Base-by-base conservation (phyloP, 116 monocot genomes). In the Iris pallida region DNA sequence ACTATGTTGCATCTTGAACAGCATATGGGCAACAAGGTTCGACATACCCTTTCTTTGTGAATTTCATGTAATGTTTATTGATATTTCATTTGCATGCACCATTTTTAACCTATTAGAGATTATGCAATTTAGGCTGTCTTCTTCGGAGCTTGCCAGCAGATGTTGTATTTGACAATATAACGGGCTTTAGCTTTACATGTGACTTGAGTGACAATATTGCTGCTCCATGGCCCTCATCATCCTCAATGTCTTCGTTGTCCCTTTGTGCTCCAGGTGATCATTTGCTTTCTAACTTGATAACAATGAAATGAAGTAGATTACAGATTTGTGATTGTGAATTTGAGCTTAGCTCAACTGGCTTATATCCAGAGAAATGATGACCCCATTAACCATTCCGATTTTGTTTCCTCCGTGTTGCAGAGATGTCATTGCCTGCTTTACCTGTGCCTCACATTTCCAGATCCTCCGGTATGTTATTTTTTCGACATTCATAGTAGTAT, bases 211-310 rank as follows among this genome's bases (percentile, higher is more conserved):
- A 98, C 61, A 98, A 98, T 73, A 98, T 98, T 73, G 93, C 87
- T 61, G 97, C 97, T 30, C 97, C 97, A 70, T 98, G 97, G 97
- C 97, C 97, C 59, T 98, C 93, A 19, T 92, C 97, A 46, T 92
- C 97, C 14, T 90, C 93, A 42, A 20, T 92, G 45, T 85, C 90
- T 71, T 83, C 93, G 30, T 74, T 98, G 69, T 93, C 97, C 5
- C 86, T 98, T 66, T 98, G 97, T 66, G 92, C 97, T 10, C 97
- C 97, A 57, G 97, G 97, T 88, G 17, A 64, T 57, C 16, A 57
- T 8, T 20, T 14, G 2, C 16, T 6, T 14, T 10, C 45, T 56
- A 56, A 12, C 16, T 48, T 54, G 14, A 46, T 42, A 53, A 51
- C 30, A 30, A 30, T 30, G 30, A 30, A 30, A 30, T 30, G 3